Percentiles rank a stretch among this genome's conserved stretches.
Evolutionary conservation across 306 rosid species (phyloP).

Genomic region (Citrullus mucosospermus): DNA sequence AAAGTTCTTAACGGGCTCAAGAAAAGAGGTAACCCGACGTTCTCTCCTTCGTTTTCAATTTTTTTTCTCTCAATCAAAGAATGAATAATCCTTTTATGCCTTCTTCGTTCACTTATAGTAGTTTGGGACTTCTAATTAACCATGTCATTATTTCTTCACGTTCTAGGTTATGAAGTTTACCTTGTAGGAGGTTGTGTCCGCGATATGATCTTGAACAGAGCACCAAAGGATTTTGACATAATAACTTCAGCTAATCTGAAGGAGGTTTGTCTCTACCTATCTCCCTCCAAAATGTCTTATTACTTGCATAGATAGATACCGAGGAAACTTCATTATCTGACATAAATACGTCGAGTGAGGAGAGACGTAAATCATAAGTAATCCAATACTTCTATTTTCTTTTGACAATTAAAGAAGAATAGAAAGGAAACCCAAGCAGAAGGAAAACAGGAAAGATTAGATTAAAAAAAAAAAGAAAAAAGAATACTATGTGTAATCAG

Average conservation of each 20-base stretch:
- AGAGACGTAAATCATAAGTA: not conserved
- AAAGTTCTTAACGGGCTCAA: constrained; percentile 59
- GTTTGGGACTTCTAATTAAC: not conserved
- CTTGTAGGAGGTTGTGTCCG: constrained; percentile 49
- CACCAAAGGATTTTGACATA: constrained; percentile 42
- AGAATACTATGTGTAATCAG: not conserved
- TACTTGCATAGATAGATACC: not conserved
- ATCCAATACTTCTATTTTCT: too few species aligned
- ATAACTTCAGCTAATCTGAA: constrained; percentile 69
- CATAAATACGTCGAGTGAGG: not conserved
- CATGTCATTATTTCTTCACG: not conserved
- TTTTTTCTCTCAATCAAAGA: not conserved
- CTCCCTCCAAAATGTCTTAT: not conserved
- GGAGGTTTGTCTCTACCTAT: constrained; percentile 35
- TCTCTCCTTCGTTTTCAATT: not conserved
- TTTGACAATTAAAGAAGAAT: not conserved
- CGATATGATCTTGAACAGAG: constrained; percentile 35
- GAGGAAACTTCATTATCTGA: not conserved
- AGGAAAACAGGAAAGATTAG: not conserved
- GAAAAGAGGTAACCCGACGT: constrained; percentile 34
- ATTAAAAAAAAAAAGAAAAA: not conserved
- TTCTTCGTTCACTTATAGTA: not conserved
- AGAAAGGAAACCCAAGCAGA: not conserved
- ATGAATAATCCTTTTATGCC: not conserved
- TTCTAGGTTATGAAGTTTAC: constrained; percentile 38